Conservation (phyloP, 345 rosid species). For the Populus nigra region DNA sequence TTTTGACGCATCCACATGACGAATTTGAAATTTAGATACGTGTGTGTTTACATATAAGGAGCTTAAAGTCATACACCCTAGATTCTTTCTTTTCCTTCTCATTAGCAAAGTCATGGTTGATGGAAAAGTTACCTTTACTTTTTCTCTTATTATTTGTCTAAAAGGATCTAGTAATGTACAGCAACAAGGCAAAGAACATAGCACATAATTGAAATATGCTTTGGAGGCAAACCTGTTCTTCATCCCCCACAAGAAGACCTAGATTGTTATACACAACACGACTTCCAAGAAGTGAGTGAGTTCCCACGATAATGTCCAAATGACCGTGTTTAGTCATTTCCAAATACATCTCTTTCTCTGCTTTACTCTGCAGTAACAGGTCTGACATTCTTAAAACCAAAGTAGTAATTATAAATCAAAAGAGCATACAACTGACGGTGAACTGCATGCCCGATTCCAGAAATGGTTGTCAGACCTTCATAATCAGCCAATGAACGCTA, state of each 20-base stretch:
- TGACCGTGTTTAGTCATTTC: conserved; percentile 73
- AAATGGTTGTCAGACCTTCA: background rate
- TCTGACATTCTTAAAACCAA: conserved; percentile 18
- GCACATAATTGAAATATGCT: conserved; percentile 9
- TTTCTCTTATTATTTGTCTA: background rate
- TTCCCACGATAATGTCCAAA: conserved; percentile 81
- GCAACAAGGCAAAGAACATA: conserved; percentile 8
- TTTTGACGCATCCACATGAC: background rate
- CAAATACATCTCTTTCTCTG: conserved; percentile 70
- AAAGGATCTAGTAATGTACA: background rate
- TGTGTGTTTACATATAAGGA: background rate
- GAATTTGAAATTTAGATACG: background rate
- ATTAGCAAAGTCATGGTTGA: background rate
- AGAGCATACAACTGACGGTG: conserved; percentile 2
- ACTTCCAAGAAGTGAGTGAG: conserved; percentile 95
- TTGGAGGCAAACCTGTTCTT: conserved; percentile 79
- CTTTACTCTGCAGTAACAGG: conserved; percentile 55
- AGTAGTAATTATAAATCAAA: background rate
- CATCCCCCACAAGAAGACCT: conserved; percentile 97
- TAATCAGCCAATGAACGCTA: background rate
- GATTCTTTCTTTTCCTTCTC: background rate
- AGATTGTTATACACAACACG: conserved; percentile 85
- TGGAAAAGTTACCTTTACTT: background rate
- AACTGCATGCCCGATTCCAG: background rate
- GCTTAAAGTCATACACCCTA: background rate